A percentile compares a stretch with the other conserved stretches of the same genome.
phyloP scores from a whole-genome alignment of 768 basidiomycete genomes.

The Calocybe indica region DNA sequence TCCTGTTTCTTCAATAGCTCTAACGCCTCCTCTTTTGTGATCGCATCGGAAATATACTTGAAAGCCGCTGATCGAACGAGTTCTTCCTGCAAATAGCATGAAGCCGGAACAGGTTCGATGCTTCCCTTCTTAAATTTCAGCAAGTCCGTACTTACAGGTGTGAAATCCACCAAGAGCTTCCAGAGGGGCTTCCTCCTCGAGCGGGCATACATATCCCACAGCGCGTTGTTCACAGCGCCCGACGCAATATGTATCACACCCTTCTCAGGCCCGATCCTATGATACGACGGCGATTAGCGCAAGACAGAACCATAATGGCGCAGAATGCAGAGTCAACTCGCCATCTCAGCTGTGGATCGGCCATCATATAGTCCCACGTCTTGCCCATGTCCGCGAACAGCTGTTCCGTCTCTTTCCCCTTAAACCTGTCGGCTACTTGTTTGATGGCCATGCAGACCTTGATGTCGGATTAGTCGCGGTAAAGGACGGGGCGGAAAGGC shows the following conservation, averaged over 20 bases:
- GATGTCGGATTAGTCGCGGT: not conserved
- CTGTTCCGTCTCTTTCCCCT: slow-evolving; percentile 76
- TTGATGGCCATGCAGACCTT: slow-evolving; percentile 81
- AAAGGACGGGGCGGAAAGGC: not conserved
- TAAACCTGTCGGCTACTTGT: slow-evolving; percentile 72
- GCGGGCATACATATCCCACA: slow-evolving; percentile 92
- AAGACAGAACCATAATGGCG: not conserved
- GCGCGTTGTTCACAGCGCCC: slow-evolving; percentile 84
- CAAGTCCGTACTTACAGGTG: slow-evolving; percentile 39
- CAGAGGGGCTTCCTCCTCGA: slow-evolving; percentile 81
- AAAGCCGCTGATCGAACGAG: slow-evolving; percentile 73
- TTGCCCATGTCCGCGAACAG: slow-evolving; percentile 89
- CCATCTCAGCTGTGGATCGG: slow-evolving; percentile 92
- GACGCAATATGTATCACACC: slow-evolving; percentile 91
- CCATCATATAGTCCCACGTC: slow-evolving; percentile 81
- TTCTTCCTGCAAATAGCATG: slow-evolving; percentile 51
- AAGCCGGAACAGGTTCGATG: not conserved
- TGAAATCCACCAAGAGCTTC: slow-evolving; percentile 92
- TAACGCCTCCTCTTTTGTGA: slow-evolving; percentile 88
- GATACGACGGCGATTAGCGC: not conserved
- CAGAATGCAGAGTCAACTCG: slow-evolving; percentile 21
- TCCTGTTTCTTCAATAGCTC: slow-evolving; percentile 75
- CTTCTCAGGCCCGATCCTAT: slow-evolving; percentile 89
- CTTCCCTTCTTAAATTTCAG: not conserved
- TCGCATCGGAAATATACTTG: slow-evolving; percentile 89